phyloP scores from a whole-genome alignment of 129 eudicot species.

The Artemisia annua region DNA sequence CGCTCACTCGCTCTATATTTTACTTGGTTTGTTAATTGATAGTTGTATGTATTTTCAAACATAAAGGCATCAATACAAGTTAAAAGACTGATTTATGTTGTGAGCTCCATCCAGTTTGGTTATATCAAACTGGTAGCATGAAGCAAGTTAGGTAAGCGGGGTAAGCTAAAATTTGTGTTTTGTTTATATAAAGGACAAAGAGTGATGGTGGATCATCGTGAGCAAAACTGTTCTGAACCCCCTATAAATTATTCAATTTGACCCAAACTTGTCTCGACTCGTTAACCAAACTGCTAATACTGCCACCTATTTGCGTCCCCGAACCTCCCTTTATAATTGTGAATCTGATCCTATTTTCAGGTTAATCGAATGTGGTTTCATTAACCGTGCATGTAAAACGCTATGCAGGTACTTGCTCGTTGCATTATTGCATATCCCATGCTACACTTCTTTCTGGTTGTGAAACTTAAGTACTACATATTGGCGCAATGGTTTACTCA shows the following conservation, averaged over 20 bases:
- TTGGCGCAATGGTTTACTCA: conserved; percentile 64
- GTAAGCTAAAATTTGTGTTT: background rate
- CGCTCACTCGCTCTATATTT: too few species aligned
- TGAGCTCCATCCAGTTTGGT: too few species aligned
- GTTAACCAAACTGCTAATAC: background rate
- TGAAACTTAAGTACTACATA: conserved; percentile 45
- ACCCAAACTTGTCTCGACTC: background rate
- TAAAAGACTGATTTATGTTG: too few species aligned
- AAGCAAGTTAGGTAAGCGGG: too few species aligned
- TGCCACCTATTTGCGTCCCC: conserved; percentile 2
- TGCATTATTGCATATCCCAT: conserved; percentile 63
- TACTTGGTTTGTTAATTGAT: too few species aligned
- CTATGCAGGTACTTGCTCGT: conserved; percentile 44
- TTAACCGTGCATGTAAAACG: background rate
- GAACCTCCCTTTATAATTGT: background rate
- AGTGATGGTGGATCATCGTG: background rate
- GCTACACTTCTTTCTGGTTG: conserved; percentile 48
- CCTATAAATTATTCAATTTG: background rate
- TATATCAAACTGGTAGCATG: too few species aligned
- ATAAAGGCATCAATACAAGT: too few species aligned
- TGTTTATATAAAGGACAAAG: background rate
- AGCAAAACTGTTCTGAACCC: background rate
- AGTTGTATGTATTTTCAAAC: too few species aligned
- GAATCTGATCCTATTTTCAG: background rate
- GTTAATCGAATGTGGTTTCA: background rate